These are phyloP conservation scores for Cladosporium sp. DNA, from an alignment of 2,329 filamentous ascomycete genomes.

Conservation along the genomic window DNA sequence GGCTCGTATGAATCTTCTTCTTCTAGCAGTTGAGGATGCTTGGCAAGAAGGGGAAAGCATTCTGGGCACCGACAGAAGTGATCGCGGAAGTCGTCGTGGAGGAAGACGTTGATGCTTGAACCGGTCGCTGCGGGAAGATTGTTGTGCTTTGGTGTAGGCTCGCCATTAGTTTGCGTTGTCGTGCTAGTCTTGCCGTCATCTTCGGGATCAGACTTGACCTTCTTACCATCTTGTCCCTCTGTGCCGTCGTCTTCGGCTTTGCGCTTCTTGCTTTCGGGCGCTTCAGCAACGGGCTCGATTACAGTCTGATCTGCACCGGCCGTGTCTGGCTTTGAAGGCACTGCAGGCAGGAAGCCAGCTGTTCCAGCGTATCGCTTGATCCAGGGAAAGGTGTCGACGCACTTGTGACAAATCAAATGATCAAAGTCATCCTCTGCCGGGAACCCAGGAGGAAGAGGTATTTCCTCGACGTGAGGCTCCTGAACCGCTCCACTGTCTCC, in stretches of 20 bases:
- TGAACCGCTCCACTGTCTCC: conserved; percentile 37
- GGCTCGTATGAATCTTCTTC: conserved; percentile 94
- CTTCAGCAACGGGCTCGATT: neutral
- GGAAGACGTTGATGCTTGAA: conserved; percentile 71
- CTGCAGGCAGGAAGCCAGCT: conserved; percentile 68
- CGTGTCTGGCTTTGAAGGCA: conserved; percentile 43
- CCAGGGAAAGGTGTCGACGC: conserved; percentile 81
- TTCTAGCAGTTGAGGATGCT: conserved; percentile 76
- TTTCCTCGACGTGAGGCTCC: conserved; percentile 49
- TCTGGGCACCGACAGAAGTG: conserved; percentile 72
- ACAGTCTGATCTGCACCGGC: neutral
- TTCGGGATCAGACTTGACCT: conserved; percentile 19
- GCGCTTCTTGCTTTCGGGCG: conserved; percentile 32
- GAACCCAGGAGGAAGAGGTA: conserved; percentile 75
- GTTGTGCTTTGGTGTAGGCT: conserved; percentile 18
- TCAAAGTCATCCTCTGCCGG: conserved; percentile 86
- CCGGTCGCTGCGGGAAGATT: conserved; percentile 51
- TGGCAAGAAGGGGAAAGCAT: conserved; percentile 69
- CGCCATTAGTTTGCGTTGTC: neutral
- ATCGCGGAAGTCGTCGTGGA: conserved; percentile 71
- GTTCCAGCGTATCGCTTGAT: conserved; percentile 81
- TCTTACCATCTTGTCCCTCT: conserved; percentile 24
- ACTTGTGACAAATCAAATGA: conserved; percentile 89
- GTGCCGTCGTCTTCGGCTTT: conserved; percentile 39
- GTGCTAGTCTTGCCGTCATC: neutral